Evolutionary conservation across 2,329 filamentous ascomycete genomes (phyloP), one percentile per base, ranked within the genome.

Genomic region (Trichoderma sp.): DNA sequence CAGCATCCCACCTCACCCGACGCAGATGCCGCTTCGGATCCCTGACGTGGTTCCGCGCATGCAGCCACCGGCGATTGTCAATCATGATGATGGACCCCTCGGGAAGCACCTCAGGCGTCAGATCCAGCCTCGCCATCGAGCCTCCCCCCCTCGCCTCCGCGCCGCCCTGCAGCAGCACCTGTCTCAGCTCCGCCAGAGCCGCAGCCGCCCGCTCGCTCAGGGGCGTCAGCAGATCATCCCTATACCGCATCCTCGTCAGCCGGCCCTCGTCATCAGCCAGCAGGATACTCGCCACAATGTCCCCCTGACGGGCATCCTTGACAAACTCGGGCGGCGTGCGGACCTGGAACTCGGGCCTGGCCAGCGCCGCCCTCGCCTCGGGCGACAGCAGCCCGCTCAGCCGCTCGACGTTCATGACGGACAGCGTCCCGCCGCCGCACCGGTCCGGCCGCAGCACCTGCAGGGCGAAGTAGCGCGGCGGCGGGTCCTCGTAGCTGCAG

Each of bases 371-470:
- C 21, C 64, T 63, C 2, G 74, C 72, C 0, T 62, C 51, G 0
- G 68, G 58, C 0, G 75, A 74, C 0, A 79, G 69, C 1, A 72
- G 63, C 12, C 65, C 21, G 41, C 69, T 60, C 17, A 78, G 69
- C 5, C 66, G 68, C 14, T 72, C 69, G 7, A 76, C 74, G 21
- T 74, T 77, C 71, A 79, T 71, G 17, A 76, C 70, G 1, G 78
- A 80, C 0, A 80, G 69, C 0, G 77, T 79, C 0, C 78, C 78
- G 0, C 78, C 78, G 3, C 78, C 77, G n/a, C 59, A 73, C 0
- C 73, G 72, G 65, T 81, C 79, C 21, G 74, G 73, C n/a, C 74
- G 77, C 0, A 81, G 72, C 0, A 80, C 77, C 17, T 80, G 78
- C 0, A 80, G 73, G 0, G 78, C 79, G 54, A 81, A 80, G 54